Conservation (phyloP, 208 protist genomes). For the Trypanosoma cruzi region DNA sequence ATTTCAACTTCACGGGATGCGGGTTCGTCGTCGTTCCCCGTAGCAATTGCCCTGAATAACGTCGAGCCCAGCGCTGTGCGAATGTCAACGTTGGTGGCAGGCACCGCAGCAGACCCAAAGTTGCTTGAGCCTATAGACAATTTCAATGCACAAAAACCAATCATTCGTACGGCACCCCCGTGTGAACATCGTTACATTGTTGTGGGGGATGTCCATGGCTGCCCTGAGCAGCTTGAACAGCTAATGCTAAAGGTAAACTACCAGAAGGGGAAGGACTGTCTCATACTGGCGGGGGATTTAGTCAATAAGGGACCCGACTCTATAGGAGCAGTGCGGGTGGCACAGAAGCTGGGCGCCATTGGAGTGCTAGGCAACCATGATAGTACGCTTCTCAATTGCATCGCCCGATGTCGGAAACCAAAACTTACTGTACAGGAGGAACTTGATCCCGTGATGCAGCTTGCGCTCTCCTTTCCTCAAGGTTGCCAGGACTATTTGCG, state of each 20-base stretch:
- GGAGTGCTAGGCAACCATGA: conserved; percentile 86
- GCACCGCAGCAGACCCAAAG: conserved; percentile 42
- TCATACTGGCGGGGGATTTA: conserved; percentile 74
- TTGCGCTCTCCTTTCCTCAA: conserved; percentile 47
- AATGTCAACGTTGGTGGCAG: conserved; percentile 12
- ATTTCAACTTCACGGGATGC: conserved; percentile 21
- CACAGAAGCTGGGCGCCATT: conserved; percentile 55
- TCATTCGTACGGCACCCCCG: conserved; percentile 63
- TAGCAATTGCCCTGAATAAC: conserved; percentile 14
- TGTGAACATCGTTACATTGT: conserved; percentile 63
- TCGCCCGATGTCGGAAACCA: conserved; percentile 23
- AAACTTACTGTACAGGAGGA: conserved; percentile 33
- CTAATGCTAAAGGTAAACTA: conserved; percentile 61
- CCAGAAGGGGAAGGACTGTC: conserved; percentile 45
- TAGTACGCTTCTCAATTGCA: conserved; percentile 50
- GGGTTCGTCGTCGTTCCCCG: conserved; percentile 9
- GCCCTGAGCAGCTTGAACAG: conserved; percentile 44
- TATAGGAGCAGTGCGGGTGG: conserved; percentile 52
- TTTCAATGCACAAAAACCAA: conserved; percentile 46
- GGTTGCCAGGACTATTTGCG: conserved; percentile 61
- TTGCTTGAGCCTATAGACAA: conserved; percentile 69
- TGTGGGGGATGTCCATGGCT: conserved; percentile 85
- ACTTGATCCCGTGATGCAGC: conserved; percentile 35
- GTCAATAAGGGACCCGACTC: conserved; percentile 88
- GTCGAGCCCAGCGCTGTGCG: conserved; percentile 12